A percentile compares a stretch with the other conserved stretches of the same genome.
These are phyloP conservation scores for Effrenium voratum DNA, from an alignment of 73 alveolate genomes.

Conservation along the genomic window DNA sequence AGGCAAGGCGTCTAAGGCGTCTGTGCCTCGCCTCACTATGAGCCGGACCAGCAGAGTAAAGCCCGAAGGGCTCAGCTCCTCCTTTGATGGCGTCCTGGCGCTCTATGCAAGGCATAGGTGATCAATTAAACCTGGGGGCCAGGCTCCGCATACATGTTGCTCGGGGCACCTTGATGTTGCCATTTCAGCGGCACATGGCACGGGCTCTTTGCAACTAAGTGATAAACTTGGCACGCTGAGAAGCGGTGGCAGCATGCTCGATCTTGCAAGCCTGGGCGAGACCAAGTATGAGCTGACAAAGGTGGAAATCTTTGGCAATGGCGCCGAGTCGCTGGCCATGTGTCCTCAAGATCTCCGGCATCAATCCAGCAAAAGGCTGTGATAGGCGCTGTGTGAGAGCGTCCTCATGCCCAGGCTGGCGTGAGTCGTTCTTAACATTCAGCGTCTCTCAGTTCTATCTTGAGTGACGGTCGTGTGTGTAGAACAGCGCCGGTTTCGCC, in stretches of 20 bases:
- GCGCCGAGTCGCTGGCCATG: not conserved
- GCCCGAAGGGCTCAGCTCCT: not conserved
- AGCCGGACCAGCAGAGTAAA: not conserved
- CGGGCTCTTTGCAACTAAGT: not conserved
- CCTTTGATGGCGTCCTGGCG: constrained; percentile 12
- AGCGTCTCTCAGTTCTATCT: no score
- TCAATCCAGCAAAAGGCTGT: constrained; percentile 80
- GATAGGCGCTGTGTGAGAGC: constrained; percentile 46
- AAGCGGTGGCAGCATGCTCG: constrained; percentile 35
- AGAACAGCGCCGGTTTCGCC: constrained; percentile 68
- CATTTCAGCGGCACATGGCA: not conserved
- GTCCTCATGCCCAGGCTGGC: constrained; percentile 11
- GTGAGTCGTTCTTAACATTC: no score
- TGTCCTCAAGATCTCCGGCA: not conserved
- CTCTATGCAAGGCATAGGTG: not conserved
- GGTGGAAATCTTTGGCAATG: not conserved
- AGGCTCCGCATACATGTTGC: constrained; percentile 70
- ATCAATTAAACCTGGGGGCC: not conserved
- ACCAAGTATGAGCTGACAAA: not conserved
- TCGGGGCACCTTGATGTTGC: constrained; percentile 19
- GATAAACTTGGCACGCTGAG: constrained; percentile 25
- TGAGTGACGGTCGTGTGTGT: constrained; percentile 21
- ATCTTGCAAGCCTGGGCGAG: not conserved
- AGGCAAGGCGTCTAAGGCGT: not conserved
- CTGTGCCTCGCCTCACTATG: not conserved